Evolutionary conservation across 306 rosid species (phyloP), one percentile per base, ranked within the genome.

Genomic region (Quillaja saponaria): DNA sequence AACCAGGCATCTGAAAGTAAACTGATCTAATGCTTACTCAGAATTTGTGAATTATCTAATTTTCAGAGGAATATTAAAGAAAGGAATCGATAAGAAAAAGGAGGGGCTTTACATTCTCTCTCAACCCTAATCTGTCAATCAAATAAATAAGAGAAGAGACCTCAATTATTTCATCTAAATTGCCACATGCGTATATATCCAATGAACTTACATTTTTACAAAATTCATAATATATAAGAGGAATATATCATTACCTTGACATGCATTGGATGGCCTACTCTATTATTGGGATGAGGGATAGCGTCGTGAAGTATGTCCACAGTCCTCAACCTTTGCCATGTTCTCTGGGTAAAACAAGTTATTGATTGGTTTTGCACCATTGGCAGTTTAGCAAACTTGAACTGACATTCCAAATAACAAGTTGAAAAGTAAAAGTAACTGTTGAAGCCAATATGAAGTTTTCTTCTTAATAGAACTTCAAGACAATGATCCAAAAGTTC

Each of bases 241-340:
- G 34, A 34, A 52, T 44, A 21, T 50, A 41, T 35, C 49, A 39
- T 64, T 85, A 85, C 96, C 90, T 85, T 88, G 57, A 46, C 67
- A 74, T 88, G 90, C 90, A 85, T 77, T 55, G 96, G 96, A 76
- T 85, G 94, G 19, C 94, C 96, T 42, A 71, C 63, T 79, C 90
- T 85, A 48, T 77, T 71, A 28, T 38, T 34, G 39, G 88, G 88
- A 81, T 79, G 78, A 61, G 90, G 96, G 67, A 82, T 62, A 57
- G 90, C 81, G 59, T 88, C 92, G 59, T 75, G 84, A 67, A 88
- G 96, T 71, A 88, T 72, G 74, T 79, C 76, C 38, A 70, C 40
- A 48, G 79, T 64, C 82, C 68, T 81, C 84, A 85, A 66, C 72
- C 82, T 78, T 64, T 88, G 85, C 92, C 92, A 85, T 34, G 96